Percentiles rank a stretch among this genome's conserved stretches.
phyloP scores from a whole-genome alignment of 495 filamentous ascomycete genomes.

The Paragyromitra xinjiangensis region DNA sequence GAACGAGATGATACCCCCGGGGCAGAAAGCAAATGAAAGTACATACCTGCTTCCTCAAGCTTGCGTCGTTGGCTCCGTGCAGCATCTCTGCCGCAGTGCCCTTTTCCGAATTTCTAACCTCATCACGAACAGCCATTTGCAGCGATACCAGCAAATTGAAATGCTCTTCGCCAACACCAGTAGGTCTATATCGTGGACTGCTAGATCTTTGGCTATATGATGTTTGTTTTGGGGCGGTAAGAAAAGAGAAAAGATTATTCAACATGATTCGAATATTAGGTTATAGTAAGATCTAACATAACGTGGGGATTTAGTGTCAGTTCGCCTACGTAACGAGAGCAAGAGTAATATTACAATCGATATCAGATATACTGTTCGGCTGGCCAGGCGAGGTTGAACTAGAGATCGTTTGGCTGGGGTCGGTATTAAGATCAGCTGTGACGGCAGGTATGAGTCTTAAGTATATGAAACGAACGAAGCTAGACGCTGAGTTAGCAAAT shows the following conservation, averaged over 20 bases:
- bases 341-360: background rate
- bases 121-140: conserved; percentile 45
- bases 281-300: background rate
- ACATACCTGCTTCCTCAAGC: conserved; percentile 48
- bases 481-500: background rate
- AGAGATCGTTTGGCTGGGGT: background rate
- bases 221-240: conserved; percentile 9
- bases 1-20: background rate
- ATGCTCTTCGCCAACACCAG: conserved; percentile 37
- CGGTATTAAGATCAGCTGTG: background rate
- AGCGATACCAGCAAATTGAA: conserved; percentile 45
- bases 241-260: conserved; percentile 40
- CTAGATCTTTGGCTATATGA: background rate
- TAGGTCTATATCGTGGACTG: conserved; percentile 36
- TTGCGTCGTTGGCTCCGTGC: conserved; percentile 40
- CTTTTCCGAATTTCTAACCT: conserved; percentile 15
- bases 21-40: background rate
- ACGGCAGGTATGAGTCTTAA: background rate
- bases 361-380: background rate
- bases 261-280: conserved; percentile 31
- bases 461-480: background rate
- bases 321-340: background rate
- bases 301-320: background rate
- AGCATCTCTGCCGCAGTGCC: conserved; percentile 42
- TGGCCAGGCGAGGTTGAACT: background rate